A percentile compares a stretch with the other conserved stretches of the same genome.
Evolutionary conservation across 176 grass and related monocot genomes (phyloP).

Genomic region (Ananas comosus): DNA sequence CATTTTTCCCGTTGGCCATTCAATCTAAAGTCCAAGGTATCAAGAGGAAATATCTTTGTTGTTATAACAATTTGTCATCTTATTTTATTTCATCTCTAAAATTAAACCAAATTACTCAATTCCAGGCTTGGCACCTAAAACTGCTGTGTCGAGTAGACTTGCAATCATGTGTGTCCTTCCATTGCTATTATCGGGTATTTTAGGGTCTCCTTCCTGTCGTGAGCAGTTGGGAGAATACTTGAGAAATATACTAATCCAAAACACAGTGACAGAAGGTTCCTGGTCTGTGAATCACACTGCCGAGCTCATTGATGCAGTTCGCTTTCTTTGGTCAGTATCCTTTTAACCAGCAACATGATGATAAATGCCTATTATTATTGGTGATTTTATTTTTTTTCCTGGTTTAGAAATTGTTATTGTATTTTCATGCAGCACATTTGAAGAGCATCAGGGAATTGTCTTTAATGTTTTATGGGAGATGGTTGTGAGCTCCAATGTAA

Average conservation of each 20-base stretch:
- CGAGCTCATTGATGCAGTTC: constrained; percentile 72
- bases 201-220: constrained; percentile 51
- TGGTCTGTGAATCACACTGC: constrained; percentile 61
- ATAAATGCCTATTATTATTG: neutral
- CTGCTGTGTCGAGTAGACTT: constrained; percentile 55
- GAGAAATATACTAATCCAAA: constrained; percentile 79
- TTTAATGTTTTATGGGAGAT: constrained; percentile 98
- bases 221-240: constrained; percentile 71
- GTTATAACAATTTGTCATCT: neutral
- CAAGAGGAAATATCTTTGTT: neutral
- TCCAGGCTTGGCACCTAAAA: constrained; percentile 82
- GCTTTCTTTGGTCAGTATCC: constrained; percentile 79
- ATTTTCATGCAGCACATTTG: constrained; percentile 63
- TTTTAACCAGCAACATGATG: neutral
- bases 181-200: constrained; percentile 82
- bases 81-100: constrained; percentile 18
- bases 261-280: constrained; percentile 47
- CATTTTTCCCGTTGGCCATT: constrained; percentile 71
- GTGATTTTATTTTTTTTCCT: neutral
- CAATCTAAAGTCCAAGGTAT: constrained; percentile 88
- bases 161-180: constrained; percentile 72
- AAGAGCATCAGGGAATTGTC: constrained; percentile 68
- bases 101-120: constrained; percentile 17
- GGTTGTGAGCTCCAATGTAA: constrained; percentile 74
- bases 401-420: neutral